Base-by-base conservation (phyloP, 2,329 filamentous ascomycete genomes). In the Gliomastix tumulicola region DNA sequence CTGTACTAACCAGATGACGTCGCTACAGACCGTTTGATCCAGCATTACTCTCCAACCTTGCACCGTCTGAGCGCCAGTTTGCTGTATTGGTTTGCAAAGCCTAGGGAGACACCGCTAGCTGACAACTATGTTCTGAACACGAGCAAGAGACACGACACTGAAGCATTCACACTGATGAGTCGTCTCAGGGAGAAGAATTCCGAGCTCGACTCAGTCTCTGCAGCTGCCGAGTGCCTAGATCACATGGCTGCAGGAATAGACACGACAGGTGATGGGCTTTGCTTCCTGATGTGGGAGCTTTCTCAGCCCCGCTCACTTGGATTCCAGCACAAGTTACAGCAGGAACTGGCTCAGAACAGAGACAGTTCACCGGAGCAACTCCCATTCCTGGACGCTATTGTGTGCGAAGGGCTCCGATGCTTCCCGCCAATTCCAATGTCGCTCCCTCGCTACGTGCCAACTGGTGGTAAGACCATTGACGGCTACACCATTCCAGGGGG, bases 211-310 rank as follows among this genome's bases (percentile, higher is more conserved):
- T 62, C 65, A 21, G 44, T 70, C 7, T 66, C 72, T 16, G 66
- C 71, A 27, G 71, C 71, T 1, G 69, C 69, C 0, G 71, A 76
- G 48, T 63, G 59, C 11, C 69, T 70, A 1, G 71, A 76, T 37
- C 71, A 76, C 40, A 57, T 75, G 11, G 54, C 69, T 1, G 71
- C 70, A 0, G 71, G 69, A 0, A 69, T 74, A 9, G 67, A 74
- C 39, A 75, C 71, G 1, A 73, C 69, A 1, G 66, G 66, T 13
- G 81, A 85, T 45, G 78, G 69, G 0, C 62, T 85, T 1, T 84
- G 79, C 49, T 84, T 84, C 49, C 62, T 85, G 11, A 80, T 86
- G 74, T 81, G 79, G 70, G 73, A 84, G 50, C 63, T 86, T 3
- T 85, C 81, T 3, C 73, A 76, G 43, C 74, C 77, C 3, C 56